Evolutionary conservation across 1,139 yeast genomes (phyloP).

Genomic region (Hemisphaericaspora subhashii): DNA sequence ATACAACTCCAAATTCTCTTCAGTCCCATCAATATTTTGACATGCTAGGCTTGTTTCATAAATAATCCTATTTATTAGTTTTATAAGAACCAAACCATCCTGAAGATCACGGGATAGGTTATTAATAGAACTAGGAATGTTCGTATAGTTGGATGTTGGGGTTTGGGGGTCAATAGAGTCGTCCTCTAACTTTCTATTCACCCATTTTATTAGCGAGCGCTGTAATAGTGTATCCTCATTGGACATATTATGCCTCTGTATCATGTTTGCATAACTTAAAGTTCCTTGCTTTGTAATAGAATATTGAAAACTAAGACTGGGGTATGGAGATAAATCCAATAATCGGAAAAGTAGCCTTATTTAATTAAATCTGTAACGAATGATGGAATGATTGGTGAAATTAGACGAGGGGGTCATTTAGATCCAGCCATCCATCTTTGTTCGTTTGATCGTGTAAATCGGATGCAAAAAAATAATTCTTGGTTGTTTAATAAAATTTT

Average conservation of each 20-base stretch:
- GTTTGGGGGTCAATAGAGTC: constrained; percentile 10
- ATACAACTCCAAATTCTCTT: constrained; percentile 22
- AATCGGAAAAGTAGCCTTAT: too few relatives aligned
- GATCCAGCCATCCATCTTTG: too few relatives aligned
- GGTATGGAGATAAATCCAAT: too few relatives aligned
- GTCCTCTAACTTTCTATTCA: constrained; percentile 33
- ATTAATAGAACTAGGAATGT: constrained; percentile 5
- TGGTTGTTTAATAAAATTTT: too few relatives aligned
- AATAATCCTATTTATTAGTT: constrained; percentile 35
- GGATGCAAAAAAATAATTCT: too few relatives aligned
- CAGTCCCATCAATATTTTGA: constrained; percentile 15
- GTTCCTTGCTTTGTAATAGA: too few relatives aligned
- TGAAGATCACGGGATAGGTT: constrained; percentile 26
- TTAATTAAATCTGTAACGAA: too few relatives aligned
- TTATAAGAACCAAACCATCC: constrained; percentile 41
- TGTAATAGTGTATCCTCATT: not conserved
- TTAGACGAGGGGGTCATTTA: too few relatives aligned
- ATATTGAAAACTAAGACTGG: too few relatives aligned
- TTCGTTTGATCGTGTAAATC: too few relatives aligned
- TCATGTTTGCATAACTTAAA: too few relatives aligned
- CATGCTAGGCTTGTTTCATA: constrained; percentile 16
- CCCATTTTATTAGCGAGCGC: constrained; percentile 41
- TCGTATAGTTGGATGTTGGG: constrained; percentile 8
- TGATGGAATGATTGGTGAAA: too few relatives aligned
- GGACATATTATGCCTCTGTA: not conserved